Evolutionary conservation across 1,139 yeast genomes (phyloP), one percentile per base, ranked within the genome.

Genomic region (Saccharomycopsis hybrid): DNA sequence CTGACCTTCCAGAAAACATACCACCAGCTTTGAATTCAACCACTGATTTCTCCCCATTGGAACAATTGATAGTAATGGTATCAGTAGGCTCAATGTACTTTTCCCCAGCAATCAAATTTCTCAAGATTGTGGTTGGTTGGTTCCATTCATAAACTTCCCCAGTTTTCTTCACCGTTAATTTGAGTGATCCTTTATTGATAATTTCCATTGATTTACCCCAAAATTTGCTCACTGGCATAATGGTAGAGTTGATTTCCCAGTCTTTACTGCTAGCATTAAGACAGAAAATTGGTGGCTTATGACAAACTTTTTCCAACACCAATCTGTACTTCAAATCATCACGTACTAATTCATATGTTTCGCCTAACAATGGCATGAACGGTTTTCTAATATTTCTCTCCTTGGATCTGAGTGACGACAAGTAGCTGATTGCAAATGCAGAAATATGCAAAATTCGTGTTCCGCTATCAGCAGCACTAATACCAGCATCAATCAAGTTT

Each of bases 181-280:
- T 74, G 4, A 83, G 70, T 11, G 69, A 69, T 40, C 98, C 98
- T 48, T 77, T 79, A 56, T 88, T 87, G 46, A 77, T 76, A 53
- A 92, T 71, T 64, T 92, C 97, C 11, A 88, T 80, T 41, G 89
- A 83, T 66, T 92, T 92, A 48, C 97, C 97, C 95, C 97, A 92
- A 60, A 87, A 88, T 64, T 88, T 89, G 60, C 90, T 97, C 32
- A 79, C 76, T 0, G 98, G 97, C 33, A 82, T 73, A 2, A 94
- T 80, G 9, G 85, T 76, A 62, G 81, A 87, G 44, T 76, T 74
- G 47, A 88, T 70, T n/a, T 78, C 77, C 97, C 98, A 92, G 32
- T 74, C 67, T 8, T 69, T 66, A 25, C 87, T 73, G 55, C 90
- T 96, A 4, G 80, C 88, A 61, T 78, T 82, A 40, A 83, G 72